Conservation (phyloP, 202 grass and related monocot species). For the Miscanthus sacchariflorus region DNA sequence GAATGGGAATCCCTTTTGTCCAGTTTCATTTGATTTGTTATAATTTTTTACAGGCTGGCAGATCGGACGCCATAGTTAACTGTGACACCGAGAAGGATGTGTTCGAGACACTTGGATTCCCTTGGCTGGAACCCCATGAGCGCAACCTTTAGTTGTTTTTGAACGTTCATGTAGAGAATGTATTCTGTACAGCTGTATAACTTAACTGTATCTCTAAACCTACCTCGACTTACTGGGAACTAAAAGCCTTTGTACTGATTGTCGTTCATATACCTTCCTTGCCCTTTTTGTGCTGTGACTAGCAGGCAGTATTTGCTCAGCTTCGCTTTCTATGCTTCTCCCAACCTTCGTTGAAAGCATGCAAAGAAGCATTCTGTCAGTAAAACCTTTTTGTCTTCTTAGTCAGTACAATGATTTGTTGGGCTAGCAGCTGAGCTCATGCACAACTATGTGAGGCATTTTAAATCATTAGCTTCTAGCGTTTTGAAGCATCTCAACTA, state of each 20-base stretch:
- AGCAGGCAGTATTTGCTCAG: background rate
- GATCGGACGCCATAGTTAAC: slow-evolving; percentile 64
- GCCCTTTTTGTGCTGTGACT: background rate
- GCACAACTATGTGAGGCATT: background rate
- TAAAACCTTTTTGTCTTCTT: background rate
- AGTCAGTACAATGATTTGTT: background rate
- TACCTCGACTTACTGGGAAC: background rate
- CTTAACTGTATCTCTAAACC: background rate
- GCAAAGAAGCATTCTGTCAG: background rate
- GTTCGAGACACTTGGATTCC: slow-evolving; percentile 86
- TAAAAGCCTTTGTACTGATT: too few species aligned
- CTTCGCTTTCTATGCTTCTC: slow-evolving; percentile 7
- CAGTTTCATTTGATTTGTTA: slow-evolving; percentile 11
- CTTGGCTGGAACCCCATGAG: slow-evolving; percentile 81
- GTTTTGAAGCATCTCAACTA: background rate
- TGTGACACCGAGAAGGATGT: slow-evolving; percentile 90
- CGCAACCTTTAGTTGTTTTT: slow-evolving; percentile 66
- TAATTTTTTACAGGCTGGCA: slow-evolving; percentile 61
- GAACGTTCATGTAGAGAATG: slow-evolving; percentile 1
- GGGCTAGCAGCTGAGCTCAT: background rate
- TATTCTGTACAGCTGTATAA: slow-evolving; percentile 31
- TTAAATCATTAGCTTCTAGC: background rate
- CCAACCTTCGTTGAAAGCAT: background rate
- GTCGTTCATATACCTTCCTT: background rate
- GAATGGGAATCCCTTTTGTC: background rate